A percentile compares a stretch with the other conserved stretches of the same genome.
Evolutionary conservation across 1,284 basidiomycete species (phyloP).

Genomic region (Ganoderma boninense): DNA sequence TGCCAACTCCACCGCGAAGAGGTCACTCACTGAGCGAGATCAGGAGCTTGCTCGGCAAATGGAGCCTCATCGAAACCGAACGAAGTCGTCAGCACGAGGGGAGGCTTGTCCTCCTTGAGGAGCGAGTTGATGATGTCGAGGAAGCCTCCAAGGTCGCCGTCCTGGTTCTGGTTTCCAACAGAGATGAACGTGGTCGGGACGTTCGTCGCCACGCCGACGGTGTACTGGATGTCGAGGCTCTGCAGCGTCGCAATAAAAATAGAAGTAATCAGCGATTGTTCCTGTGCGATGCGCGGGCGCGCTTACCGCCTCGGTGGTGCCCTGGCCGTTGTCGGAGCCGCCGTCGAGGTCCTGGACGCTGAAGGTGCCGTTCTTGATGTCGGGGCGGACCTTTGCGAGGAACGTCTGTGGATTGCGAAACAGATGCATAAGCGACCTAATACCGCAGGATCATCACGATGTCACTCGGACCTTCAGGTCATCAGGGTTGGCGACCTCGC

Average conservation of each 20-base stretch:
- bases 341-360: slow-evolving; percentile 32
- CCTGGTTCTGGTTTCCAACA: slow-evolving; percentile 32
- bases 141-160: slow-evolving; percentile 37
- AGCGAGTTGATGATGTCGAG: slow-evolving; percentile 45
- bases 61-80: slow-evolving; percentile 65
- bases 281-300: background rate
- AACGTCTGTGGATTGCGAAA: slow-evolving; percentile 51
- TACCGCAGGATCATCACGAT: background rate
- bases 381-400: slow-evolving; percentile 54
- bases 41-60: slow-evolving; percentile 35
- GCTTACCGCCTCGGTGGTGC: slow-evolving; percentile 35
- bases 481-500: slow-evolving; percentile 58
- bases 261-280: background rate
- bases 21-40: slow-evolving; percentile 62
- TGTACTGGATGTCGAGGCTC: slow-evolving; percentile 72
- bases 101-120: slow-evolving; percentile 38
- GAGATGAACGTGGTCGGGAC: slow-evolving; percentile 33
- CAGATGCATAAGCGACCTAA: background rate
- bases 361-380: slow-evolving; percentile 47
- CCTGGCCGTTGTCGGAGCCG: slow-evolving; percentile 41
- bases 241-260: background rate
- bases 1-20: background rate
- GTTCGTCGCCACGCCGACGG: slow-evolving; percentile 68
- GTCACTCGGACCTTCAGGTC: slow-evolving; percentile 50
- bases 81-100: slow-evolving; percentile 44